Evolutionary conservation across 2,329 filamentous ascomycete genomes (phyloP).

Genomic region (Elsinoe perseae): DNA sequence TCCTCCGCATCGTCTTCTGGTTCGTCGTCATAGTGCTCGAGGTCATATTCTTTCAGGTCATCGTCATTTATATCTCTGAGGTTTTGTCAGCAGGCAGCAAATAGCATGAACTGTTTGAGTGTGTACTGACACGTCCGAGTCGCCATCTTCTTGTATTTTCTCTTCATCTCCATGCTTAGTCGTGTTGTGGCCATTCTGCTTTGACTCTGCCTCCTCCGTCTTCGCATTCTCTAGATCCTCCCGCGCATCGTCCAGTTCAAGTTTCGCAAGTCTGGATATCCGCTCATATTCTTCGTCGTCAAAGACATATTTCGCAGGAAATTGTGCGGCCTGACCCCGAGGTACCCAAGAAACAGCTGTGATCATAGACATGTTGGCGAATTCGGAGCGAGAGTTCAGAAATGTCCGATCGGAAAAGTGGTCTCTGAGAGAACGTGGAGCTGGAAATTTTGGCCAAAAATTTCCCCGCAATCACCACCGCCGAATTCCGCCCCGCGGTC

Average conservation of each 20-base stretch:
- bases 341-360: slow-evolving; percentile 48
- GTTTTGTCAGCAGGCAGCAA: background rate
- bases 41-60: slow-evolving; percentile 89
- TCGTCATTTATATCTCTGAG: slow-evolving; percentile 50
- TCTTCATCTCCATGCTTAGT: slow-evolving; percentile 21
- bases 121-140: slow-evolving; percentile 13
- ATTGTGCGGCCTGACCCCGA: slow-evolving; percentile 43
- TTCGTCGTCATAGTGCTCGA: slow-evolving; percentile 87
- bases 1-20: slow-evolving; percentile 54
- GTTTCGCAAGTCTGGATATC: slow-evolving; percentile 45
- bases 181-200: slow-evolving; percentile 25
- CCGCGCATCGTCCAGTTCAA: slow-evolving; percentile 82
- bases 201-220: slow-evolving; percentile 22
- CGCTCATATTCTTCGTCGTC: slow-evolving; percentile 46
- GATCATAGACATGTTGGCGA: slow-evolving; percentile 46
- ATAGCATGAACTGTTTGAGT: too few species aligned
- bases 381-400: too few species aligned
- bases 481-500: background rate
- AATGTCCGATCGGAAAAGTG: too few species aligned
- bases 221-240: slow-evolving; percentile 70
- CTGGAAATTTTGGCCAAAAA: slow-evolving; percentile 5
- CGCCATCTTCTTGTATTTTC: slow-evolving; percentile 17
- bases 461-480: slow-evolving; percentile 1
- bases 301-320: slow-evolving; percentile 43
- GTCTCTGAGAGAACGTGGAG: background rate